Percentiles rank a stretch among this genome's conserved stretches.
These are phyloP conservation scores for Penicillium sp. DNA, from an alignment of 2,329 filamentous ascomycete genomes.

Conservation along the genomic window DNA sequence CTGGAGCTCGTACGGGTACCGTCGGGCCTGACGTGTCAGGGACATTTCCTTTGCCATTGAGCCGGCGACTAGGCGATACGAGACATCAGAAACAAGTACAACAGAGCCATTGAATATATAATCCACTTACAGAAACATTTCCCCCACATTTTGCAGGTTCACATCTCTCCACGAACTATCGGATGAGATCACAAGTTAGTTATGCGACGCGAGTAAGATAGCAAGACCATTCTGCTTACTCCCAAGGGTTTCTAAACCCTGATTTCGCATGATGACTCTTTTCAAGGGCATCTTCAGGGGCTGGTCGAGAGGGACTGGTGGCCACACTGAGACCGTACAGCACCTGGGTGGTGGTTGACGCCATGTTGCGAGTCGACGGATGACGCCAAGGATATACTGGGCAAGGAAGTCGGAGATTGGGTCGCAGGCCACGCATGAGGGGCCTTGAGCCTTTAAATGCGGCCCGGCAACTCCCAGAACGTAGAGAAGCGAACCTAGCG, in stretches of 20 bases:
- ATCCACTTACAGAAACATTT: conserved; percentile 20
- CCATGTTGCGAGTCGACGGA: conserved; percentile 30
- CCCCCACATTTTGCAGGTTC: conserved; percentile 6
- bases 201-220: neutral
- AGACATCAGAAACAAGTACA: too few species aligned
- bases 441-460: conserved; percentile 4
- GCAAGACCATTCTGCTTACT: conserved; percentile 23
- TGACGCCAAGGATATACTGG: conserved; percentile 11
- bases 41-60: conserved; percentile 47
- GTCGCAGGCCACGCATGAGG: conserved; percentile 23
- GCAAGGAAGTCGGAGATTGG: conserved; percentile 20
- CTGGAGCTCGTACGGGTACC: conserved; percentile 60
- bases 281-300: conserved; percentile 36
- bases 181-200: conserved; percentile 8
- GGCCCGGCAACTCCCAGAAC: neutral
- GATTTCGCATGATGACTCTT: conserved; percentile 39
- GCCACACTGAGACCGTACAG: conserved; percentile 41
- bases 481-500: neutral
- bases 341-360: conserved; percentile 31
- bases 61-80: conserved; percentile 31
- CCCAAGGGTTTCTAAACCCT: conserved; percentile 44
- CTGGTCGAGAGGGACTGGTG: conserved; percentile 28
- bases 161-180: conserved; percentile 20
- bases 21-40: conserved; percentile 62
- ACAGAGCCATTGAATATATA: neutral